Evolutionary conservation across 2,329 filamentous ascomycete species (phyloP), one percentile per base, ranked within the genome.

Genomic region (Cladobotryum mycophilum): DNA sequence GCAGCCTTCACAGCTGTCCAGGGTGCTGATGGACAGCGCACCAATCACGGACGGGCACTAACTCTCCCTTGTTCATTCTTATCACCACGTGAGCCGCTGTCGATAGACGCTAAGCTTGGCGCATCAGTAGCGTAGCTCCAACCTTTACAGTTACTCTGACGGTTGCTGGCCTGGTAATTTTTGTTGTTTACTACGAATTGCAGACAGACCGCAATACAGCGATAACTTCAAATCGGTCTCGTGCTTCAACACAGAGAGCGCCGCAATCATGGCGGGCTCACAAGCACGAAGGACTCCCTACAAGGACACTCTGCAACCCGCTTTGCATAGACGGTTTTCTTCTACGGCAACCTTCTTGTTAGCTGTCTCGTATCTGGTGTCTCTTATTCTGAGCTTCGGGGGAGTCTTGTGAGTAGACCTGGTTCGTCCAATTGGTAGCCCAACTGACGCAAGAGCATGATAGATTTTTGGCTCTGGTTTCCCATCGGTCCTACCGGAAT

Each of bases 261-360:
- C 68, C 66, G 68, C 67, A 61, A 72, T 64, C 45, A 81, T 81
- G 77, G 72, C 77, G 61, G 67, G 66, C 62, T 68, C 70, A 63
- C 73, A 70, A 65, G 76, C 73, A 71, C 82, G 75, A 76, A 79
- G 67, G 64, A 71, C 74, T 61, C 75, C 79, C 45, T 95, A 96
- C 71, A 86, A 89, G 75, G 89, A 96, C 72, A 95, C 95, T 68
- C 74, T 96, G 59, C 95, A 92, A 55, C 91, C 92, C 45, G 85
- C 87, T 47, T 75, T 96, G 56, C 92, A 97, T 69, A 80, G 88
- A 61, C 82, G 90, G 61, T 97, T 96, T 70, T 85, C 86, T 45
- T 84, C 84, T 56, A 89, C 89, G 12, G 86, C 86, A 44, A 77
- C 80, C 13, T 73, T 88, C 55, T 75, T 90, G 13, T 71, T 93